Evolutionary conservation across 192 early-diverging fungal genomes (phyloP), one percentile per base, ranked within the genome.

Genomic region (Coemansia asiatica): DNA sequence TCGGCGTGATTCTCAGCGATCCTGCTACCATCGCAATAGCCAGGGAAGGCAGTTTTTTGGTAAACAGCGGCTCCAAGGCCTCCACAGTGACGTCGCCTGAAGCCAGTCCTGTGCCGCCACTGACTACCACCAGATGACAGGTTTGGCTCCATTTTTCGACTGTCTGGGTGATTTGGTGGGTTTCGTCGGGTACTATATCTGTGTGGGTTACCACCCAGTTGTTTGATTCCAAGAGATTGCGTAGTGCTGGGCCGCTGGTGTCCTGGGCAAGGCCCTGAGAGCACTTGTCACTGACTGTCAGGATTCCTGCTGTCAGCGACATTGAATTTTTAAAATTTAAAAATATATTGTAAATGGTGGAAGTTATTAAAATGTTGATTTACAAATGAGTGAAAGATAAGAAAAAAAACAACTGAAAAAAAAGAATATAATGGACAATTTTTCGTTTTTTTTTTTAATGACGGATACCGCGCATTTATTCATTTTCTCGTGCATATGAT

Each of bases 31-130:
- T 90, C 1, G 92, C 76, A 16, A 88, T 89, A 0, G 87, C 84
- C 27, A 98, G 82, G n/a, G 94, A 91, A 1, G 89, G 86, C 0
- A 93, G 87, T 4, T 67, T 61, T 63, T 86, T 82, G 18, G 87
- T 83, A 29, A 95, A 82, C 48, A 95, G 64, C n/a, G 89, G 88
- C 21, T 77, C 60, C 13, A 98, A 66, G 0, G 94, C 94, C 79
- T 94, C 94, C 3, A 94, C 91, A 2, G 96, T 97, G 7, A 88
- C 86, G 63, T 98, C 96, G 53, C 91, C 79, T 29, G 87, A 74
- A 16, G 90, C 88, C 61, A 98, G 88, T 1, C 96, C 96, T 6
- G 96, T 98, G n/a, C 96, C 96, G 4, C 96, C 96, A 6, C 92
- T 88, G 0, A 91, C 88, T 6, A 96, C 56, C 13, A 96, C 72